These are phyloP conservation scores for Stenogyne calaminthoides DNA, from an alignment of 305 asterid genomes.

Conservation along the genomic window DNA sequence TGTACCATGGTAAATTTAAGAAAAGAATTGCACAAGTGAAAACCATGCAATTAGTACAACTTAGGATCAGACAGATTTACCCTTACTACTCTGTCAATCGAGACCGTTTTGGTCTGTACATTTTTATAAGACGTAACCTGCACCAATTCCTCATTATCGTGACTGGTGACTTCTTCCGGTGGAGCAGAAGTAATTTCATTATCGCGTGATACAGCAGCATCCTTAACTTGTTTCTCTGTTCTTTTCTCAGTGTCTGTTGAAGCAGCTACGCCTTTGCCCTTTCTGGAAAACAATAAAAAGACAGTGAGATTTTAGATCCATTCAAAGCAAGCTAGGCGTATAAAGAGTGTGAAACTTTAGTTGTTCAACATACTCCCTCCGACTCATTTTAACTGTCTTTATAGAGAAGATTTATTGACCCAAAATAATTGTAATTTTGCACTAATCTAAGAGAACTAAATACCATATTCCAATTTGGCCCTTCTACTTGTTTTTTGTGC, in stretches of 20 bases:
- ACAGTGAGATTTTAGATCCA: background rate
- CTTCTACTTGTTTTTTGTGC: background rate
- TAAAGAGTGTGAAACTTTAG: background rate
- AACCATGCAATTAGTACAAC: background rate
- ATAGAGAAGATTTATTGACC: background rate
- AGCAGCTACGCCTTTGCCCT: constrained; percentile 43
- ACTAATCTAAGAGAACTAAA: background rate
- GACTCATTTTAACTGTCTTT: background rate
- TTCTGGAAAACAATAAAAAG: constrained; percentile 38
- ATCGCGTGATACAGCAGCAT: constrained; percentile 36
- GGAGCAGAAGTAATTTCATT: constrained; percentile 54
- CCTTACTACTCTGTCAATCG: constrained; percentile 43
- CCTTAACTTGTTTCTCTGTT: constrained; percentile 37
- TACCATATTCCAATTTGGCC: background rate
- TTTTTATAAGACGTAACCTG: constrained; percentile 39
- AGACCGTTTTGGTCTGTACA: constrained; percentile 35
- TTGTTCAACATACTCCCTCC: background rate
- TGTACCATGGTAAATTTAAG: background rate
- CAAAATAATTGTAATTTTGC: background rate
- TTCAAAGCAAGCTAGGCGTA: constrained; percentile 4
- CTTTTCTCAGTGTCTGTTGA: constrained; percentile 46
- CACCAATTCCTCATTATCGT: constrained; percentile 36
- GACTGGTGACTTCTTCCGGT: constrained; percentile 37
- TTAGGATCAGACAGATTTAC: constrained; percentile 36
- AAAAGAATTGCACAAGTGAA: constrained; percentile 2